These are phyloP conservation scores for Thuja plicata DNA, from an alignment of 83 land plant species.

Conservation along the genomic window DNA sequence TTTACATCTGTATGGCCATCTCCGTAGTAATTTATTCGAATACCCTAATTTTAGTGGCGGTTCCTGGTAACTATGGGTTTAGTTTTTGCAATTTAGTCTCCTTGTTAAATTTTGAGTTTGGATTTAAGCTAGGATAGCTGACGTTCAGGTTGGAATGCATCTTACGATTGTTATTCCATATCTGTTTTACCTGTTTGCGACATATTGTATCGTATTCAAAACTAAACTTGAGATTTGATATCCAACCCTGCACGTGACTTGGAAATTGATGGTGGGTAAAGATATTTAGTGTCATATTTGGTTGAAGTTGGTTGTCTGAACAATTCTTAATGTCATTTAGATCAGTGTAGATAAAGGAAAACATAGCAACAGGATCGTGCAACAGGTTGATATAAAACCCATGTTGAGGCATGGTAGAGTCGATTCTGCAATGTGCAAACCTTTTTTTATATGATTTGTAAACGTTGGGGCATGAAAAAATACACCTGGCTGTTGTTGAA, in stretches of 20 bases:
- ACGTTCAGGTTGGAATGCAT: not conserved
- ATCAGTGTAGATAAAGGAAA: not conserved
- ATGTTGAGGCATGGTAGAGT: not conserved
- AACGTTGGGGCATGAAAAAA: not conserved
- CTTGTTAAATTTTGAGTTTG: not conserved
- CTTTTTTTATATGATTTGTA: too few species aligned
- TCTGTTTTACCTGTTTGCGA: not conserved
- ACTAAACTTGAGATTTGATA: not conserved
- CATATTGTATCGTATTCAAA: not conserved
- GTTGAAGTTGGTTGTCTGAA: not conserved
- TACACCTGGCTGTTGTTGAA: too few species aligned
- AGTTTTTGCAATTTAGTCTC: not conserved
- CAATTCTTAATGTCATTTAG: not conserved
- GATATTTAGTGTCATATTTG: not conserved
- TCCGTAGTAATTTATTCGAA: too few species aligned
- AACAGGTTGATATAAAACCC: not conserved
- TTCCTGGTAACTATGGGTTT: not conserved
- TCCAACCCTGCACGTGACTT: not conserved
- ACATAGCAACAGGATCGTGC: not conserved
- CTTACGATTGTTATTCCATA: not conserved
- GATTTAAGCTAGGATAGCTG: not conserved
- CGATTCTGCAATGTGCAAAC: not conserved
- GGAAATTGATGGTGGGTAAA: not conserved
- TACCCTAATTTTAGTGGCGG: too few species aligned
- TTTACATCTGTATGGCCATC: too few species aligned